These are phyloP conservation scores for Exophiala lecanii-corni DNA, from an alignment of 2,329 filamentous ascomycete species.

Conservation along the genomic window DNA sequence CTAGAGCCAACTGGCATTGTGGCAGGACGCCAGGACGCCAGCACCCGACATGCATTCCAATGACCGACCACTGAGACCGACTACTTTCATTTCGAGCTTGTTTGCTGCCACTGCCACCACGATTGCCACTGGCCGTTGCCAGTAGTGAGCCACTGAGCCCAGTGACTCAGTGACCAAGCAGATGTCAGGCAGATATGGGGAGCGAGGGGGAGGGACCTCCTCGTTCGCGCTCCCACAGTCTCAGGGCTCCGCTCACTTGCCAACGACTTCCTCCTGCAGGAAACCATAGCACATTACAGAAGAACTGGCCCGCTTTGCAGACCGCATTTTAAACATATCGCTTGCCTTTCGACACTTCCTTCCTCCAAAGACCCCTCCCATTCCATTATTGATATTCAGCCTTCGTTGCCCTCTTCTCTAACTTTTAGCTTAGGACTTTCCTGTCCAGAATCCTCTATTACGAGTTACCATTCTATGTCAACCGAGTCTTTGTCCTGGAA, in stretches of 20 bases:
- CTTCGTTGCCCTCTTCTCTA: background rate
- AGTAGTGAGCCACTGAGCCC: too few species aligned
- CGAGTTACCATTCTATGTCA: too few species aligned
- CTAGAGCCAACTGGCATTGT: too few species aligned
- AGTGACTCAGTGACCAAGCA: background rate
- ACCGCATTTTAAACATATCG: constrained; percentile 18
- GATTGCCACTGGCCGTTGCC: background rate
- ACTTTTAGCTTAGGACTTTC: too few species aligned
- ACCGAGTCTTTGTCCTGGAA: constrained; percentile 4
- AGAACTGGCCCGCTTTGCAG: constrained; percentile 17
- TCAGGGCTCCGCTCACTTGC: constrained; percentile 11
- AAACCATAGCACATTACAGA: constrained; percentile 8
- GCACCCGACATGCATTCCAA: constrained; percentile 12
- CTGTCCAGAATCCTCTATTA: too few species aligned
- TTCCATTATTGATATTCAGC: background rate
- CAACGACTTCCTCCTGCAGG: constrained; percentile 7
- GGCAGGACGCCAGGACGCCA: constrained; percentile 17
- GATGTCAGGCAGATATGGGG: background rate
- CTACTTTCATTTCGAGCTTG: constrained; percentile 13
- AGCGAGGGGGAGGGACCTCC: too few species aligned
- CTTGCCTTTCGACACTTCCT: constrained; percentile 7
- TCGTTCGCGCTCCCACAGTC: constrained; percentile 1
- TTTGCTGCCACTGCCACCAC: constrained; percentile 10
- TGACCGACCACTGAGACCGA: constrained; percentile 10
- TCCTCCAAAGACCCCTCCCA: background rate